phyloP scores from a whole-genome alignment of 1,139 yeast species.

The Lodderomyces oxycetoniae region DNA sequence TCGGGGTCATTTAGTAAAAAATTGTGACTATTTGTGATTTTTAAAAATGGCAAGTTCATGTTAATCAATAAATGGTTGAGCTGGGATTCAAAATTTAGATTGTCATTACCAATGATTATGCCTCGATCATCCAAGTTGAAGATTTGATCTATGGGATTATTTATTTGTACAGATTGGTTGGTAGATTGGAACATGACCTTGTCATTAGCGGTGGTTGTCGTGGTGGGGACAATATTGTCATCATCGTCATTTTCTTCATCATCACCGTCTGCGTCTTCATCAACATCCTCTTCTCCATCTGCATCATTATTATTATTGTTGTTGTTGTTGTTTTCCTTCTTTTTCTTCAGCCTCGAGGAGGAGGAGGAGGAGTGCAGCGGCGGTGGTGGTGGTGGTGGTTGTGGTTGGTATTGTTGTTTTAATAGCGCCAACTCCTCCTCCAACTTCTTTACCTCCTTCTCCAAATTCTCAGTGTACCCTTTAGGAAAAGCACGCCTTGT shows the following conservation, averaged over 20 bases:
- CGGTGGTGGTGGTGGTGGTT: background rate
- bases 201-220: conserved; percentile 13
- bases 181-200: conserved; percentile 15
- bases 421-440: conserved; percentile 54
- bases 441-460: conserved; percentile 52
- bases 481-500: conserved; percentile 72
- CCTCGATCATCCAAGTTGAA: conserved; percentile 45
- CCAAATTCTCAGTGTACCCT: conserved; percentile 72
- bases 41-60: conserved; percentile 43
- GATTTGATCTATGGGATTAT: conserved; percentile 47
- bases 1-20: conserved; percentile 42
- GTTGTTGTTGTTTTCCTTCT: too few species aligned
- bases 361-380: too few species aligned
- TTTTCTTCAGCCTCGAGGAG: too few species aligned
- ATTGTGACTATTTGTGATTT: conserved; percentile 46
- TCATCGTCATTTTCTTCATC: conserved; percentile 3
- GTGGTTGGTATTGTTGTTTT: conserved; percentile 16
- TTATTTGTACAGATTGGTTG: conserved; percentile 28
- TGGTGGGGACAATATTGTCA: conserved; percentile 8
- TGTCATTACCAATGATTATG: conserved; percentile 45
- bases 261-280: background rate
- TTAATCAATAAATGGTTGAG: conserved; percentile 45
- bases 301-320: background rate
- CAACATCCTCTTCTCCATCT: conserved; percentile 2
- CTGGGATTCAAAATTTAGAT: conserved; percentile 46